These are phyloP conservation scores for Ophiostoma sp. DNA, from an alignment of 2,329 filamentous ascomycete species.

Conservation along the genomic window DNA sequence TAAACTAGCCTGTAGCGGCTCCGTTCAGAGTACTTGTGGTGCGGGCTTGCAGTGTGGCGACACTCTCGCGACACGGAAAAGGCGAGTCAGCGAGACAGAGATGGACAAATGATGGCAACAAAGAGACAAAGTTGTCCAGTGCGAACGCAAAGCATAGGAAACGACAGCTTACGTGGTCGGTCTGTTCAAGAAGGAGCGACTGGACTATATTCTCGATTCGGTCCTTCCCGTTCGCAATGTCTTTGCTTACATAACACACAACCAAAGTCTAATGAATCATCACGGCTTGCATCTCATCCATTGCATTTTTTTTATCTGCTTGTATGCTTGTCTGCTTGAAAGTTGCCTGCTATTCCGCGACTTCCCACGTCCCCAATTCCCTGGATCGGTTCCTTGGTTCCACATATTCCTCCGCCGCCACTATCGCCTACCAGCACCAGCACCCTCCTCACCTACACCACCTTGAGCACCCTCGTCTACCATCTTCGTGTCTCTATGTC, in stretches of 20 bases:
- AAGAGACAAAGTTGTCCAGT: not conserved
- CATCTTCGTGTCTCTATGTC: not conserved
- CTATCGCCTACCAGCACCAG: not conserved
- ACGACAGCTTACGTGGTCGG: not conserved
- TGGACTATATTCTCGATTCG: not conserved
- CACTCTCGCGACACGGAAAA: not conserved
- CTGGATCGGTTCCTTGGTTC: not conserved
- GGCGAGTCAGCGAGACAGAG: not conserved
- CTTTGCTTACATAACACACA: not conserved
- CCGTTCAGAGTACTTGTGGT: not conserved
- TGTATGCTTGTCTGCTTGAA: not conserved
- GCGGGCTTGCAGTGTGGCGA: not conserved
- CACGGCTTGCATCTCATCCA: not conserved
- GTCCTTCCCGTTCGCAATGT: not conserved
- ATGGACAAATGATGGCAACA: not conserved
- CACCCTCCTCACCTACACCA: not conserved
- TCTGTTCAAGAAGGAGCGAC: not conserved
- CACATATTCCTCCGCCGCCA: not conserved
- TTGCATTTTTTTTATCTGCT: not conserved
- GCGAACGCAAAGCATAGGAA: not conserved
- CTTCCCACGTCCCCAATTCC: not conserved
- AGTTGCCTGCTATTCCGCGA: too few relatives aligned
- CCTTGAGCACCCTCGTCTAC: not conserved
- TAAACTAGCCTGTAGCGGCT: not conserved
- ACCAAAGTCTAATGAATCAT: not conserved